These are phyloP conservation scores for Cadophora sp. DNA, from an alignment of 2,329 filamentous ascomycete genomes.

Conservation along the genomic window DNA sequence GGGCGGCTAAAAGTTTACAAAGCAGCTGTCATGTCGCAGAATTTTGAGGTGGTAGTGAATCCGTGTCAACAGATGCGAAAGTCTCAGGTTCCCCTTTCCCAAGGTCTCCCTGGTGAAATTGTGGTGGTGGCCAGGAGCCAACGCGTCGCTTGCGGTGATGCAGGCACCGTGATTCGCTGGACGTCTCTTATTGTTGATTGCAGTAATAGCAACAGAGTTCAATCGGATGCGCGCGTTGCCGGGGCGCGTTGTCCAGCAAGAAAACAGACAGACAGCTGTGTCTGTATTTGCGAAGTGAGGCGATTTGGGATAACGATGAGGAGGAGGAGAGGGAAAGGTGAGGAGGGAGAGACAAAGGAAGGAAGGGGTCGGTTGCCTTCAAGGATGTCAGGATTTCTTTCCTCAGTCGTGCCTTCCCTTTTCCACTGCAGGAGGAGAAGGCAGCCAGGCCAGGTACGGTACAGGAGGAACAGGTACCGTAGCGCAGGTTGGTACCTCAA, in stretches of 20 bases:
- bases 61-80: slow-evolving; percentile 23
- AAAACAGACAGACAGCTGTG: background rate
- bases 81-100: slow-evolving; percentile 23
- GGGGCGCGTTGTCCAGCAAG: slow-evolving; percentile 5
- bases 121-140: slow-evolving; percentile 7
- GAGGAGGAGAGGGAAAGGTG: background rate
- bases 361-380: background rate
- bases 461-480: background rate
- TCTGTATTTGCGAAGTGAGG: background rate
- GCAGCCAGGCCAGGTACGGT: background rate
- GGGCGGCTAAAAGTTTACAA: slow-evolving; percentile 22
- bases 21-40: slow-evolving; percentile 32
- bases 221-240: slow-evolving; percentile 19
- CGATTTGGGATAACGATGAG: background rate
- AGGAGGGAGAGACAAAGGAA: background rate
- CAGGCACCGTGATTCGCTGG: slow-evolving; percentile 22
- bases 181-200: slow-evolving; percentile 20
- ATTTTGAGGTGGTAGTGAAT: slow-evolving; percentile 18
- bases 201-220: slow-evolving; percentile 18
- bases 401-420: background rate
- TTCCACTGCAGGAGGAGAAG: background rate
- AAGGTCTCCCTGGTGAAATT: slow-evolving; percentile 20
- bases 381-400: slow-evolving; percentile 4
- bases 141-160: slow-evolving; percentile 29
- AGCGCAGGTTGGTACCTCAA: too few relatives aligned